These are phyloP conservation scores for Kodamaea jinghongensis DNA, from an alignment of 805 yeast species.

Conservation along the genomic window DNA sequence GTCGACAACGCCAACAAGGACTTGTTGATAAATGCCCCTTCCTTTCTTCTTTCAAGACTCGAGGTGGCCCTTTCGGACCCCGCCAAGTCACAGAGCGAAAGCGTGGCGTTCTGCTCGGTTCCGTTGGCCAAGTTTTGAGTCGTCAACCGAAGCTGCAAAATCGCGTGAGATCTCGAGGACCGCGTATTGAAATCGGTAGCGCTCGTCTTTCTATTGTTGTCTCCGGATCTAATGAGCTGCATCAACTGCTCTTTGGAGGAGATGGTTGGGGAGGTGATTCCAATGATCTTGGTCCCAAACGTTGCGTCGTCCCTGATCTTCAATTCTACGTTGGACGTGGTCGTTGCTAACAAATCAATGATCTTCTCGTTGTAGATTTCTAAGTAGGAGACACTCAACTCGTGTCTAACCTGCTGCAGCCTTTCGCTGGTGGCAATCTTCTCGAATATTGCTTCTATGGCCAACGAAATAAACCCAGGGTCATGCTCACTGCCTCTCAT, in stretches of 20 bases:
- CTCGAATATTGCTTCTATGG: constrained; percentile 59
- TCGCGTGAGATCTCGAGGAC: constrained; percentile 90
- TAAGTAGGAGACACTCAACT: constrained; percentile 65
- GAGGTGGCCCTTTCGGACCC: constrained; percentile 85
- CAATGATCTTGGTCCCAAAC: constrained; percentile 72
- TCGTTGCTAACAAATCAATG: constrained; percentile 56
- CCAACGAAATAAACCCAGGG: constrained; percentile 70
- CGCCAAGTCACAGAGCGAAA: constrained; percentile 91
- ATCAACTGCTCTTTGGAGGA: constrained; percentile 58
- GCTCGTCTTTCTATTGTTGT: constrained; percentile 71
- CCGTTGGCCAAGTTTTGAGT: constrained; percentile 41
- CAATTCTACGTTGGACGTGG: constrained; percentile 48
- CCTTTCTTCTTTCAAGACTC: constrained; percentile 79
- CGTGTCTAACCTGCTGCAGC: constrained; percentile 23
- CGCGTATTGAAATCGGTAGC: constrained; percentile 87
- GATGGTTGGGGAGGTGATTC: constrained; percentile 64
- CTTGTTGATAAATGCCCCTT: constrained; percentile 90
- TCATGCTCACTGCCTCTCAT: constrained; percentile 70
- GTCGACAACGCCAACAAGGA: constrained; percentile 87
- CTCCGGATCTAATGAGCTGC: constrained; percentile 63
- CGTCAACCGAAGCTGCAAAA: constrained; percentile 64
- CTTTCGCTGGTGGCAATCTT: constrained; percentile 27
- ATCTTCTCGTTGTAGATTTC: constrained; percentile 88
- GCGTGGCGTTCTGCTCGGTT: constrained; percentile 49
- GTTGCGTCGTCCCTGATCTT: constrained; percentile 73